These are phyloP conservation scores for Eutrema heterophyllum DNA, from an alignment of 345 rosid genomes.

Conservation along the genomic window DNA sequence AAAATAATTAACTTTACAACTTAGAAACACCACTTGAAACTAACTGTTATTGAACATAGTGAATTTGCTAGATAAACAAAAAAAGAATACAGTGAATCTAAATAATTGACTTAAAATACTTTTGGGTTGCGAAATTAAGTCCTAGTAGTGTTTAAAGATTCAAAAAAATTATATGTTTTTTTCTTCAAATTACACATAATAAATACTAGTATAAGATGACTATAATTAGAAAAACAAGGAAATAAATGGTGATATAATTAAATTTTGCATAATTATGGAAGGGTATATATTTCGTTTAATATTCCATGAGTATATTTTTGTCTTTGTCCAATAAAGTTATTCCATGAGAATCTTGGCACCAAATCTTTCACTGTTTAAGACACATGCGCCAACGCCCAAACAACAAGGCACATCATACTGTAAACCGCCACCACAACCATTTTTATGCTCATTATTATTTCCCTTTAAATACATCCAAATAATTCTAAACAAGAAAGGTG, in stretches of 20 bases:
- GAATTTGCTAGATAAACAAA: neutral
- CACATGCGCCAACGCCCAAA: conserved; percentile 32
- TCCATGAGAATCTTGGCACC: conserved; percentile 71
- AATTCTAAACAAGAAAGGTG: conserved; percentile 3
- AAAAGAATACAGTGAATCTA: neutral
- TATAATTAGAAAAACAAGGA: neutral
- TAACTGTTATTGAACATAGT: neutral
- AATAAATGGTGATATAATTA: neutral
- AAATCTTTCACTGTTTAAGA: conserved; percentile 63
- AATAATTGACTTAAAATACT: neutral
- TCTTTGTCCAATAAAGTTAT: conserved; percentile 55
- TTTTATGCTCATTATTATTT: conserved; percentile 16
- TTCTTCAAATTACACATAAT: neutral
- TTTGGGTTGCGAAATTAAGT: neutral
- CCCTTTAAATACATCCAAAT: conserved; percentile 1
- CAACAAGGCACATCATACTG: conserved; percentile 29
- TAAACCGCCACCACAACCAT: conserved; percentile 22
- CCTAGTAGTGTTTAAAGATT: neutral
- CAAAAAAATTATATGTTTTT: neutral
- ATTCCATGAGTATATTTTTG: conserved; percentile 24
- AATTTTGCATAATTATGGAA: conserved; percentile 7
- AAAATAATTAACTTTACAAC: neutral
- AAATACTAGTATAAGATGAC: neutral
- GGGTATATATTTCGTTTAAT: conserved; percentile 4
- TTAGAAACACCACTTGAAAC: neutral